phyloP scores from a whole-genome alignment of 768 basidiomycete genomes.

The Cytidiella melzeri region DNA sequence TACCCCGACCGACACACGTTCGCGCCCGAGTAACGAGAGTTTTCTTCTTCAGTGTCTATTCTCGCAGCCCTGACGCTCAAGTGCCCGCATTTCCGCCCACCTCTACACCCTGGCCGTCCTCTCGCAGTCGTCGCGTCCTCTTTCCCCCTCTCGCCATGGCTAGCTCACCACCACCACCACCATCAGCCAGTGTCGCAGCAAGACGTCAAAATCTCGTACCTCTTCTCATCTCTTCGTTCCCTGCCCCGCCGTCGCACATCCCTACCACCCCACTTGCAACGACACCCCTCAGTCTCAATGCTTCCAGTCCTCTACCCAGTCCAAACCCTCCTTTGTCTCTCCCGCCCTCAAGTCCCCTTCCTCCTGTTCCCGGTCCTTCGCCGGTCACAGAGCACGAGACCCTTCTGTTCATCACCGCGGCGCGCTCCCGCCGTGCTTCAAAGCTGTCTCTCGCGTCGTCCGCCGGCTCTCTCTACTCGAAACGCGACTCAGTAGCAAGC shows the following conservation, averaged over 20 bases:
- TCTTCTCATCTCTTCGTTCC: conserved; percentile 27
- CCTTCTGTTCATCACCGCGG: conserved; percentile 32
- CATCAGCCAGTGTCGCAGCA: conserved; percentile 11
- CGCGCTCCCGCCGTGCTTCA: conserved; percentile 30
- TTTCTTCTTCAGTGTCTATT: too few species aligned
- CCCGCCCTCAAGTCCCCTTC: conserved; percentile 54
- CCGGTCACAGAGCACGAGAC: conserved; percentile 46
- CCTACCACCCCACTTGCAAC: conserved; percentile 18
- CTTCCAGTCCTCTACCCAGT: conserved; percentile 11
- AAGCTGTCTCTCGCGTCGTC: conserved; percentile 26
- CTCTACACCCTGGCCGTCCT: background rate
- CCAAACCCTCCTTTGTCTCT: conserved; percentile 51
- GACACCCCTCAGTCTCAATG: conserved; percentile 3
- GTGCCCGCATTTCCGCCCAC: background rate
- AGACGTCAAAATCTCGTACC: conserved; percentile 21
- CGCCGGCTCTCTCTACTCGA: conserved; percentile 18
- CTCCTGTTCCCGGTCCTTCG: conserved; percentile 61
- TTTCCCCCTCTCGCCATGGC: conserved; percentile 6
- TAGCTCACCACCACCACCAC: conserved; percentile 4
- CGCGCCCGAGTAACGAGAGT: background rate
- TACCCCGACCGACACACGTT: background rate
- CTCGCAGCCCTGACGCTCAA: background rate
- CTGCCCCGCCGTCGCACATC: conserved; percentile 27
- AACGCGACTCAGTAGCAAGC: conserved; percentile 24
- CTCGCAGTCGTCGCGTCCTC: background rate